These are phyloP conservation scores for Lagerstroemia speciosa DNA, from an alignment of 345 rosid genomes.

Conservation along the genomic window DNA sequence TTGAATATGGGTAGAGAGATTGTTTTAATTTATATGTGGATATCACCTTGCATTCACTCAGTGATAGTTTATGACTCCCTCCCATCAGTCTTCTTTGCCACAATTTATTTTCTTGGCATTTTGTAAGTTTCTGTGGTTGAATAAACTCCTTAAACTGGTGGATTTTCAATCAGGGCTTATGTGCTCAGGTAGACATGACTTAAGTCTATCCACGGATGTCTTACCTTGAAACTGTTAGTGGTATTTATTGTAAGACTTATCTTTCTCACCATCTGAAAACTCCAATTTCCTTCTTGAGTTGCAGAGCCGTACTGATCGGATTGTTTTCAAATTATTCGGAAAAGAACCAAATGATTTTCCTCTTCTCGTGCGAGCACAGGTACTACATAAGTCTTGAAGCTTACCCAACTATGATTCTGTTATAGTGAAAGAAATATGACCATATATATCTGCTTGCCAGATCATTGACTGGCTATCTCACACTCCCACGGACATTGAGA, in stretches of 20 bases:
- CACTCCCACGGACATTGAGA: conserved; percentile 97
- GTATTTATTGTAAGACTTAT: not conserved
- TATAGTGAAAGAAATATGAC: conserved; percentile 11
- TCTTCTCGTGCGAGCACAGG: conserved; percentile 74
- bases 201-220: not conserved
- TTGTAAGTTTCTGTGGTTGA: not conserved
- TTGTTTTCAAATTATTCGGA: conserved; percentile 89
- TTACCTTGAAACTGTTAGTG: not conserved
- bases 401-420: conserved; percentile 5
- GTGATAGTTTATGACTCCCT: not conserved
- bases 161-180: not conserved
- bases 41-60: not conserved
- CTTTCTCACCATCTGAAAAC: not conserved
- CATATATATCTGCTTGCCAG: conserved; percentile 38
- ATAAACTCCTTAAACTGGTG: not conserved
- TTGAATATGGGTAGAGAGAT: not conserved
- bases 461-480: conserved; percentile 88
- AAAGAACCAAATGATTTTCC: conserved; percentile 95
- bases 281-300: conserved; percentile 9
- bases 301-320: conserved; percentile 93
- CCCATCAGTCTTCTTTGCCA: not conserved
- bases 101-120: not conserved
- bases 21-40: not conserved
- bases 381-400: conserved; percentile 20
- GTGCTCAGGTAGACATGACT: not conserved